phyloP scores from a whole-genome alignment of 192 early-diverging fungal species.

The Coemansia sp. region DNA sequence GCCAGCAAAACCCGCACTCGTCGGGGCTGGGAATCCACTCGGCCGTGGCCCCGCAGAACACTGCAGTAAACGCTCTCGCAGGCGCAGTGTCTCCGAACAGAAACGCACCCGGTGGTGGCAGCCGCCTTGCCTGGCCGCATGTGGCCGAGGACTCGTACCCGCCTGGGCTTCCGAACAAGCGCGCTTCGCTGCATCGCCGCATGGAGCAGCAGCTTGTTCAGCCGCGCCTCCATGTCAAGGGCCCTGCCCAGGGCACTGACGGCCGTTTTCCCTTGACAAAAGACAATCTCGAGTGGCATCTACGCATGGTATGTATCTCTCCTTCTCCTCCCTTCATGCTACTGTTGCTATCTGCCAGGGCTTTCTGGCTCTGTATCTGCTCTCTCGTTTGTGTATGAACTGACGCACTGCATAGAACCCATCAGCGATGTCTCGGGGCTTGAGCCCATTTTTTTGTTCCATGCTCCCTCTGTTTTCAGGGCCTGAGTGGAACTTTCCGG shows the following conservation, averaged over 20 bases:
- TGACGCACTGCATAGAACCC: no score
- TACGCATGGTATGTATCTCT: constrained; percentile 46
- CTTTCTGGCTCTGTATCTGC: not conserved
- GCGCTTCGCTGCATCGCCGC: constrained; percentile 36
- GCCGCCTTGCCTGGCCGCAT: constrained; percentile 11
- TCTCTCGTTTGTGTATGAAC: not conserved
- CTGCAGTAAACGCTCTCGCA: not conserved
- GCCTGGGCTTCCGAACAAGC: constrained; percentile 25
- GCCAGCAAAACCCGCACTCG: constrained; percentile 3
- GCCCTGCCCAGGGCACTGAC: constrained; percentile 34
- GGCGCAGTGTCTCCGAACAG: not conserved
- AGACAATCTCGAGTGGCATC: constrained; percentile 51
- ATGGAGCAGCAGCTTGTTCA: constrained; percentile 39
- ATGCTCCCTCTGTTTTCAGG: not conserved
- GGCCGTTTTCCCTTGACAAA: constrained; percentile 35
- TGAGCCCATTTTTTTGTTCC: not conserved
- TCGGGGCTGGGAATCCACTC: constrained; percentile 8
- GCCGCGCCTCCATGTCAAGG: constrained; percentile 45
- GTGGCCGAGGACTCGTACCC: not conserved
- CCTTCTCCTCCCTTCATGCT: not conserved
- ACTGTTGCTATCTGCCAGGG: not conserved
- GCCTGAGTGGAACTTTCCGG: not conserved
- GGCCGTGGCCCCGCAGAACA: not conserved
- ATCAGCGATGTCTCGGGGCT: not conserved
- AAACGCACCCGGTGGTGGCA: not conserved